phyloP scores from a whole-genome alignment of 2,329 filamentous ascomycete species.

The Fusarium camptoceras region DNA sequence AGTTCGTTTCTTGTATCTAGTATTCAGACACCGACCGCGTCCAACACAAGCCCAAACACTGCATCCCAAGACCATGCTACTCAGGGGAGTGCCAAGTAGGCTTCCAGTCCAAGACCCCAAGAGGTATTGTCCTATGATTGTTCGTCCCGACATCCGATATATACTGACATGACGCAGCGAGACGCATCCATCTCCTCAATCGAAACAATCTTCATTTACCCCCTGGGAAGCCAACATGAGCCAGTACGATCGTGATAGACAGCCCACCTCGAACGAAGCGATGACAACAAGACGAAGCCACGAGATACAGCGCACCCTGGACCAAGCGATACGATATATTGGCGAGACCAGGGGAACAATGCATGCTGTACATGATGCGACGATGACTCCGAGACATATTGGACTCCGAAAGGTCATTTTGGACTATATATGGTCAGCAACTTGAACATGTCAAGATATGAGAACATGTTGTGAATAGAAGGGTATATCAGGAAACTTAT shows the following conservation, averaged over 20 bases:
- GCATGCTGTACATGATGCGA: neutral
- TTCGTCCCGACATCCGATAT: rapidly evolving
- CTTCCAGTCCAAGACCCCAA: rapidly evolving
- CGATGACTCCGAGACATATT: neutral
- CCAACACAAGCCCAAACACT: rapidly evolving
- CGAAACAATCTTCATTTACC: neutral
- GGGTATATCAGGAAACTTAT: slow-evolving; percentile 49
- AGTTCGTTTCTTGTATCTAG: neutral
- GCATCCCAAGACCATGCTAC: neutral
- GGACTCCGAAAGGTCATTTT: neutral
- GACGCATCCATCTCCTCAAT: rapidly evolving
- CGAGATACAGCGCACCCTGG: neutral
- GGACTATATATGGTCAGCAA: slow-evolving; percentile 11
- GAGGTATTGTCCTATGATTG: neutral
- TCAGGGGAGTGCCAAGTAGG: slow-evolving; percentile 6
- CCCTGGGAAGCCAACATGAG: neutral
- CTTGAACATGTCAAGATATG: neutral
- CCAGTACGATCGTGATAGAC: neutral
- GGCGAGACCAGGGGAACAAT: neutral
- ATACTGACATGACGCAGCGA: neutral
- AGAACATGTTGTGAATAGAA: neutral
- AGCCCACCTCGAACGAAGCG: neutral
- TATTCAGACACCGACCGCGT: rapidly evolving
- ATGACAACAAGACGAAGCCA: neutral
- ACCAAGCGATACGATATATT: neutral